phyloP scores from a whole-genome alignment of 2,329 filamentous ascomycete genomes.

The Paracorniculantispora psalliotae region DNA sequence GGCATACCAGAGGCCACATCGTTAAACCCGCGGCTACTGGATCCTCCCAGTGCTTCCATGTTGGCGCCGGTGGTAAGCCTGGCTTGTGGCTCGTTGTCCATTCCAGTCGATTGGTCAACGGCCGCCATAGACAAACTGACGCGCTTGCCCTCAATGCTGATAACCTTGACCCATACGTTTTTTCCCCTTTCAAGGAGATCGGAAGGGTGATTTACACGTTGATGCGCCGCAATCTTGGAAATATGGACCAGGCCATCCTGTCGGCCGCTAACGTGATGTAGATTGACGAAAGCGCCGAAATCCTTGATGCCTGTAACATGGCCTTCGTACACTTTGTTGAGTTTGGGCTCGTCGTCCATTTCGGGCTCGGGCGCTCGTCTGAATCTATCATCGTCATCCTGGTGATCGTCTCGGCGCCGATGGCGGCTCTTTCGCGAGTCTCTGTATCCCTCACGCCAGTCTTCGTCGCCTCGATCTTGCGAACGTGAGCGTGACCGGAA shows the following conservation, averaged over 20 bases:
- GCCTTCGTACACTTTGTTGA: constrained; percentile 87
- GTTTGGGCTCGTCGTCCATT: constrained; percentile 72
- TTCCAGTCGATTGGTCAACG: constrained; percentile 83
- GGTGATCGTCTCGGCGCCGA: constrained; percentile 36
- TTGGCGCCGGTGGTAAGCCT: constrained; percentile 87
- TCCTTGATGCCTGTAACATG: constrained; percentile 90
- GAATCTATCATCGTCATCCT: constrained; percentile 55
- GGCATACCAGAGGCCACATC: constrained; percentile 33
- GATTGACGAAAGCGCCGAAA: constrained; percentile 90
- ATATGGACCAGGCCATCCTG: constrained; percentile 93
- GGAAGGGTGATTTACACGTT: constrained; percentile 84
- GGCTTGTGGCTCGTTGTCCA: constrained; percentile 73
- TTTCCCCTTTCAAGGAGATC: constrained; percentile 80
- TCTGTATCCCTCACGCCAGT: constrained; percentile 35
- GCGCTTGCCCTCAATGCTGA: constrained; percentile 74
- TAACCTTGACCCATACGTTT: constrained; percentile 85
- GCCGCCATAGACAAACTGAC: constrained; percentile 96
- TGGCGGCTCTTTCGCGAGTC: constrained; percentile 28
- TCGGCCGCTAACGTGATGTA: constrained; percentile 81
- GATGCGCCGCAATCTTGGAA: constrained; percentile 78
- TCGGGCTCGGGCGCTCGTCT: constrained; percentile 64
- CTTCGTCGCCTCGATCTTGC: constrained; percentile 38
- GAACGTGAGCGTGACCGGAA: constrained; percentile 35
- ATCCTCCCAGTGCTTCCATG: constrained; percentile 71
- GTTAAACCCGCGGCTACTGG: constrained; percentile 53